Conservation (phyloP, 495 filamentous ascomycete genomes). For the Annulohypoxylon nitens region DNA sequence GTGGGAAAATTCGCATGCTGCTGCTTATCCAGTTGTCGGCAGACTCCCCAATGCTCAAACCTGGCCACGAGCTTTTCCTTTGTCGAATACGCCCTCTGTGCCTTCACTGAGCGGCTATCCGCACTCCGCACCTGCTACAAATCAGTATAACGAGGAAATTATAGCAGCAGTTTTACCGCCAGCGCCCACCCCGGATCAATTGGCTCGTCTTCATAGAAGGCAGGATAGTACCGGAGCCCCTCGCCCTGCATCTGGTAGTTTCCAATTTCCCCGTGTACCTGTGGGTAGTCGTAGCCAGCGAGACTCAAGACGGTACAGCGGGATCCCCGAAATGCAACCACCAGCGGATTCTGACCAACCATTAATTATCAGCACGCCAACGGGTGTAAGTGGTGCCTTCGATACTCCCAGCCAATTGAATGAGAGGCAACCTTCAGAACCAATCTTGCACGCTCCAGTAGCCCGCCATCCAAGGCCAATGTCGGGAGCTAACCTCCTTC, state of each 20-base stretch:
- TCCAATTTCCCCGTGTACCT: slow-evolving; percentile 52
- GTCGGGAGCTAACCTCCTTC: slow-evolving; percentile 54
- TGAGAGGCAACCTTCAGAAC: slow-evolving; percentile 45
- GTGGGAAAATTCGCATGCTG: slow-evolving; percentile 21
- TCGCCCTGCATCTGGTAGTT: slow-evolving; percentile 51
- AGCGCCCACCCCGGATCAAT: slow-evolving; percentile 49
- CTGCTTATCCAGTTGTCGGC: slow-evolving; percentile 41
- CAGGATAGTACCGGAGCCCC: slow-evolving; percentile 36
- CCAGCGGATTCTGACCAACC: slow-evolving; percentile 55
- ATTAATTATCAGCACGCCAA: slow-evolving; percentile 64
- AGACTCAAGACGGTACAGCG: slow-evolving; percentile 40
- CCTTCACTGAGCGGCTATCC: slow-evolving; percentile 53
- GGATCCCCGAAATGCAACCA: slow-evolving; percentile 44
- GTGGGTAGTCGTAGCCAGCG: slow-evolving; percentile 40
- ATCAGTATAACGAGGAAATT: slow-evolving; percentile 46
- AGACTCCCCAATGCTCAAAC: slow-evolving; percentile 59
- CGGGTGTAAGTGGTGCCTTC: slow-evolving; percentile 59
- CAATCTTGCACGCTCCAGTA: slow-evolving; percentile 58
- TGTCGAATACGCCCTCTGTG: slow-evolving; percentile 24
- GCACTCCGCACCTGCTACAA: slow-evolving; percentile 56
- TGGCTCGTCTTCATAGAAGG: slow-evolving; percentile 45
- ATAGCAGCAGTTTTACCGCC: slow-evolving; percentile 52
- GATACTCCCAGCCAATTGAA: slow-evolving; percentile 53
- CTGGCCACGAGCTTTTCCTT: slow-evolving; percentile 57
- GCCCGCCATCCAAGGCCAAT: slow-evolving; percentile 58